Base-by-base conservation (phyloP, 345 rosid genomes). In the Ricinus communis region DNA sequence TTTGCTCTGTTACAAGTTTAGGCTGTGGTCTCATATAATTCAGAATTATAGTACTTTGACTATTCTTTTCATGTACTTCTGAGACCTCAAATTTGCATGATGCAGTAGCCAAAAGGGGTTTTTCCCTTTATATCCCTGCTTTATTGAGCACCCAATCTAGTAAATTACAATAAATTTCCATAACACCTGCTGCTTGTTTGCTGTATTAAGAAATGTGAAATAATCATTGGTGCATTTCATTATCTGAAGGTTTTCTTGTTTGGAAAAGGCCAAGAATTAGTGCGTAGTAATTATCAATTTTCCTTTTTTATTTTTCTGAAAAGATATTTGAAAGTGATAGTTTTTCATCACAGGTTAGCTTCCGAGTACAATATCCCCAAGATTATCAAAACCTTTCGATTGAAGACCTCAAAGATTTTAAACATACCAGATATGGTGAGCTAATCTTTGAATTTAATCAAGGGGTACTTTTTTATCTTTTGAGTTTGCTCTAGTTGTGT, bases 381-480 rank as follows among this genome's bases (percentile, higher is more conserved):
- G 98, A 93, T 79, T 79, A 92, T 84, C 94, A 90, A 81, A 84
- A 83, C 74, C 97, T 95, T 74, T 88, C 98, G 68, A 82, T 76
- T 52, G 97, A 95, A 80, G 99, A 95, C 83, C 99, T 92, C 75
- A 92, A 87, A 84, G 99, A 95, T 67, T 93, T 95, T 77, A 93
- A 92, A 83, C 96, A 93, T 70, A 89, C 96, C 49, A 89, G 99
- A 95, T 93, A 90, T 85, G 99, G 97, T 95, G 92, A 84, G 68
- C 46, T 45, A 3, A 8, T 8, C 38, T 22, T 7, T 15, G 24
- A 45, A 25, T 64, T 64, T 9, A 5, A 30, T 70, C 16, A 8
- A 46, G 46, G 36, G n/a, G 10, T n/a, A 56, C 61, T 12, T 43
- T 9, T 25, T 14, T 13, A 31, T 12, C 31, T 31, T 25, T 16